Base-by-base conservation (phyloP, 345 rosid genomes). In the Mercurialis annua region DNA sequence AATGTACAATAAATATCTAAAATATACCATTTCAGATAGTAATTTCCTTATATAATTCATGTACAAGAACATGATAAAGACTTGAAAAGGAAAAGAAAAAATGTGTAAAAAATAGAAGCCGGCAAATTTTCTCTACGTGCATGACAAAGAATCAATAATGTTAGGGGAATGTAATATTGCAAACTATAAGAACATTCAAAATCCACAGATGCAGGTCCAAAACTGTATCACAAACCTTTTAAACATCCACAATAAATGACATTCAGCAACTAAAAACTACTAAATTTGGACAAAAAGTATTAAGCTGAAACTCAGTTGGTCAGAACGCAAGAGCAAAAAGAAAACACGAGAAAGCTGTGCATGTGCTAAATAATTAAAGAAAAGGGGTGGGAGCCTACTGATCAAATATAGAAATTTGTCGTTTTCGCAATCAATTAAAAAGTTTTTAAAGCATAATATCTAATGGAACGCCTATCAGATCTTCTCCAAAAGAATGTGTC, bases 81-180 rank as follows among this genome's bases (percentile, higher is more conserved):
- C 6, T 4, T 23, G 14, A 27, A 52, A 29, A 42, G 27, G 15
- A 23, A 29, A 36, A 66, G 20, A n/a, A 48, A 2, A 17, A 10
- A 38, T 40, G 16, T 42, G 27, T 21, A 49, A 5, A 0, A 34
- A 40, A n/a, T 12, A 18, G 33, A 61, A 61, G 11, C 2, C 2
- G 47, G 58, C 23, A 67, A 50, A 34, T 21, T 47, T 34, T 17
- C 40, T 49, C n/a, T 31, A 49, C 23, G 27, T 60, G 52, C 30
- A 34, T 27, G 40, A 29, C 50, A 40, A 31, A 36, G 29, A 44
- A 51, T 50, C 21, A 66, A 23, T 10, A 42, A 53, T 27, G 7
- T 62, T 78, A 70, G 46, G 16, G 10, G 16, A 42, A 31, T 11
- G 26, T 50, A 56, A 21, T 61, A 51, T n/a, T 52, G 18, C 44